A percentile compares a stretch with the other conserved stretches of the same genome.
Conservation (phyloP, 2,329 filamentous ascomycete genomes). For the Alternaria metachromatica region DNA sequence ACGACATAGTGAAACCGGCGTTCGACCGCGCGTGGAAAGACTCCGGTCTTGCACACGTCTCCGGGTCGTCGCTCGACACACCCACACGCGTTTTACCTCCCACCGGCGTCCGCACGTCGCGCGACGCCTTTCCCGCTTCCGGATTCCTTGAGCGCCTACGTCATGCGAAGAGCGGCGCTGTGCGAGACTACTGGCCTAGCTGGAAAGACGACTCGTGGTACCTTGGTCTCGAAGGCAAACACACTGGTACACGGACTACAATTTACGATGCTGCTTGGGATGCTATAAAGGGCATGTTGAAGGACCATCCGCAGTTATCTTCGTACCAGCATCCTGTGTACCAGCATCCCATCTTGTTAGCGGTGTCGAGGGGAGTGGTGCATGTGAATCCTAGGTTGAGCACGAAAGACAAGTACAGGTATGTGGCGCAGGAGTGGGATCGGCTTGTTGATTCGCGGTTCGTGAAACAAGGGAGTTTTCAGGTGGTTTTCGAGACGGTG, state of each 20-base stretch:
- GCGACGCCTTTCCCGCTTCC: constrained; percentile 4
- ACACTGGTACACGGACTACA: background rate
- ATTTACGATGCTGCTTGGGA: constrained; percentile 21
- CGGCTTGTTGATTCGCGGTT: constrained; percentile 17
- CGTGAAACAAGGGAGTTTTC: constrained; percentile 16
- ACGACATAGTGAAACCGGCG: constrained; percentile 26
- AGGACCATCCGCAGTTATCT: constrained; percentile 9
- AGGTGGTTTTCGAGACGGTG: constrained; percentile 12
- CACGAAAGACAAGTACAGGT: constrained; percentile 6
- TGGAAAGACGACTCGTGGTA: constrained; percentile 7
- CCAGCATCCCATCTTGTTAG: constrained; percentile 19
- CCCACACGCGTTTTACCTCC: constrained; percentile 1
- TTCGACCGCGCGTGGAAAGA: constrained; percentile 27
- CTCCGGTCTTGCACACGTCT: constrained; percentile 3
- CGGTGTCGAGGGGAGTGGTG: constrained; percentile 4
- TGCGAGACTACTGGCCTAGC: constrained; percentile 16
- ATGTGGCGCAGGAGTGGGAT: constrained; percentile 24
- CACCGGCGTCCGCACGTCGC: background rate
- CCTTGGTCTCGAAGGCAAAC: constrained; percentile 4
- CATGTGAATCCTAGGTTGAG: constrained; percentile 2
- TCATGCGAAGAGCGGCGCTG: background rate
- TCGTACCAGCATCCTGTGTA: constrained; percentile 15
- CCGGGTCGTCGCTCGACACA: background rate
- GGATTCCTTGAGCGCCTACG: constrained; percentile 7
- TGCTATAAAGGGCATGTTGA: constrained; percentile 22